phyloP scores from a whole-genome alignment of 495 filamentous ascomycete species.

The Staphylotrichum longicolle region DNA sequence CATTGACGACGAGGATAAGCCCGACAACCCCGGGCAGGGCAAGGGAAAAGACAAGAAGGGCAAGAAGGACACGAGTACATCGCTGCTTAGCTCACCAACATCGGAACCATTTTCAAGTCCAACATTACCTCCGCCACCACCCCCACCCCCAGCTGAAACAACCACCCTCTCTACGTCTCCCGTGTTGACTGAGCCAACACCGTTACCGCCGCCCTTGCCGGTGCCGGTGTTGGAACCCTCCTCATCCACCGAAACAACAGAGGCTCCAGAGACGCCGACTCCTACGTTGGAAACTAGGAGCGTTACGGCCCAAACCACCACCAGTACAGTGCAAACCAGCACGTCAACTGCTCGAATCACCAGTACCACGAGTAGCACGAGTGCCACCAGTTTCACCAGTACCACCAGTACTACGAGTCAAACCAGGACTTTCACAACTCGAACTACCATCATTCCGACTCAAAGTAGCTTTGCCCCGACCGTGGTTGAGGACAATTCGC shows the following conservation, averaged over 20 bases:
- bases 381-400: too few species aligned
- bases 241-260: background rate
- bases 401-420: too few species aligned
- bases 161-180: background rate
- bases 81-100: background rate
- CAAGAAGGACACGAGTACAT: background rate
- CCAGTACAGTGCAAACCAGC: too few species aligned
- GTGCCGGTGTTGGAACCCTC: background rate
- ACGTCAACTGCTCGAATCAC: too few species aligned
- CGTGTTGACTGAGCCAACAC: background rate
- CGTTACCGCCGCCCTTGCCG: background rate
- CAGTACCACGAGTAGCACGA: too few species aligned
- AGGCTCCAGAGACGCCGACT: background rate
- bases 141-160: background rate
- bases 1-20: too few species aligned
- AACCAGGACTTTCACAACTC: too few species aligned
- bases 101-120: background rate
- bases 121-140: background rate
- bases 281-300: background rate
- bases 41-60: constrained; percentile 2
- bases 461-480: background rate
- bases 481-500: background rate
- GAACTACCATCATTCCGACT: background rate
- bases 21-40: background rate
- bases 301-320: background rate